Percentiles rank a stretch among this genome's conserved stretches.
Conservation (phyloP, 768 basidiomycete species). For the Serpula lacrymans region DNA sequence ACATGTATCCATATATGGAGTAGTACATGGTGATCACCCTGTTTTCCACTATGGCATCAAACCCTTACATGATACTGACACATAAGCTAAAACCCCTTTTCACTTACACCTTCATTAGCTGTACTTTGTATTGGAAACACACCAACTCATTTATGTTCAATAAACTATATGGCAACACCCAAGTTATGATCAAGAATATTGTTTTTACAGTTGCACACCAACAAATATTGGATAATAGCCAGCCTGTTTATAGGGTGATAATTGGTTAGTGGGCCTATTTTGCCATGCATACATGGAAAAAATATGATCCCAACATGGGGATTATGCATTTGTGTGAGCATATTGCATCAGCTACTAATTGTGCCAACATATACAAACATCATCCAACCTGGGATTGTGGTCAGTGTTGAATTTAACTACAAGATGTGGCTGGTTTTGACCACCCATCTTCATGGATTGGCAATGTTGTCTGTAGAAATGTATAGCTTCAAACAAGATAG, state of each 20-base stretch:
- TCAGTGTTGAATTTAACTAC: constrained; percentile 3
- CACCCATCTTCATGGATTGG: constrained; percentile 5
- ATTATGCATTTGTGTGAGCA: no score
- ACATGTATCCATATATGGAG: no score
- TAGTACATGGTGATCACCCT: no score
- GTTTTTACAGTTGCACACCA: constrained; percentile 24
- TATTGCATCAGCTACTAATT: no score
- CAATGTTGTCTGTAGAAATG: background rate
- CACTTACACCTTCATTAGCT: no score
- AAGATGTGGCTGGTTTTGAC: constrained; percentile 1
- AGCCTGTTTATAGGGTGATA: constrained; percentile 21
- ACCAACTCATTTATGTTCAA: constrained; percentile 22
- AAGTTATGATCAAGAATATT: constrained; percentile 27
- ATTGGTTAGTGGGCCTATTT: constrained; percentile 27
- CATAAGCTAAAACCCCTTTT: no score
- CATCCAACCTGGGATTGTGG: constrained; percentile 4
- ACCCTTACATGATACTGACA: no score
- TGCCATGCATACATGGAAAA: constrained; percentile 8
- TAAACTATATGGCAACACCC: constrained; percentile 27
- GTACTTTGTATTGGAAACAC: constrained; percentile 17
- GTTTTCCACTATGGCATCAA: no score
- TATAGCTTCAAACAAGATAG: background rate
- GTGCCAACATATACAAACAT: constrained; percentile 2
- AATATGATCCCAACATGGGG: no score
- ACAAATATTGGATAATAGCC: constrained; percentile 14